phyloP scores from a whole-genome alignment of 176 grass and related monocot species.

The Dactylis glomerata region DNA sequence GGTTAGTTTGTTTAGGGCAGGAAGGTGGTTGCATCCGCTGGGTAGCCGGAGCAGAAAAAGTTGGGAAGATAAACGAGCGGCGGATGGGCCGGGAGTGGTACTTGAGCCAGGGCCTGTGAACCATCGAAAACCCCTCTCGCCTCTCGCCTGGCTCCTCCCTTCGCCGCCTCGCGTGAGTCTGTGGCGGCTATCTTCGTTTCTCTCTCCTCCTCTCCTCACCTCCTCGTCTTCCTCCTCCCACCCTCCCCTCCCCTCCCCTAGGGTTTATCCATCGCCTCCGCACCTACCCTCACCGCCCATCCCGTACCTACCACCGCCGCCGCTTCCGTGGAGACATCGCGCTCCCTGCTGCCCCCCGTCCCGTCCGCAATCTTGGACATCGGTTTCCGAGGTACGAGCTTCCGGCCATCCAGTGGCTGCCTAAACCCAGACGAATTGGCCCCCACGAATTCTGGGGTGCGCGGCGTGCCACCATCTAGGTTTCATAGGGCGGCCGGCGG shows the following conservation, averaged over 20 bases:
- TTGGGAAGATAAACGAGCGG: conserved; percentile 37
- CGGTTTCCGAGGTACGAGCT: not conserved
- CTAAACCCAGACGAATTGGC: not conserved
- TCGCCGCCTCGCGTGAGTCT: conserved; percentile 28
- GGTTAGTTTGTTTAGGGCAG: not conserved
- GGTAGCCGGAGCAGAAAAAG: conserved; percentile 21
- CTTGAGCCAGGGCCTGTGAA: conserved; percentile 69
- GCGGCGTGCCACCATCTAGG: not conserved
- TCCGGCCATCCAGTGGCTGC: not conserved
- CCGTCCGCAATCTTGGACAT: not conserved
- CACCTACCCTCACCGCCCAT: not conserved
- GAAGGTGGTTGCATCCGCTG: not conserved
- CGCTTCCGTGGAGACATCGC: not conserved
- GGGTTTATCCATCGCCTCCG: conserved; percentile 49
- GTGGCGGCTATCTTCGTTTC: conserved; percentile 62
- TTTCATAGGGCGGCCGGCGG: not conserved
- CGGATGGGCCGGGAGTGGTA: conserved; percentile 53
- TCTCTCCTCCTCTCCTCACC: conserved; percentile 14
- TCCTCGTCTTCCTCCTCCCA: not conserved
- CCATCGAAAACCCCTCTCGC: conserved; percentile 44
- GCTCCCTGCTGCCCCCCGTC: not conserved
- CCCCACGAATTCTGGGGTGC: not conserved
- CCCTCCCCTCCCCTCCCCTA: conserved; percentile 36
- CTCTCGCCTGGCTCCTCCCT: not conserved
- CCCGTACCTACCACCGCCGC: not conserved